These are phyloP conservation scores for Ophiocordyceps unilateralis DNA, from an alignment of 2,329 filamentous ascomycete genomes.

Conservation along the genomic window DNA sequence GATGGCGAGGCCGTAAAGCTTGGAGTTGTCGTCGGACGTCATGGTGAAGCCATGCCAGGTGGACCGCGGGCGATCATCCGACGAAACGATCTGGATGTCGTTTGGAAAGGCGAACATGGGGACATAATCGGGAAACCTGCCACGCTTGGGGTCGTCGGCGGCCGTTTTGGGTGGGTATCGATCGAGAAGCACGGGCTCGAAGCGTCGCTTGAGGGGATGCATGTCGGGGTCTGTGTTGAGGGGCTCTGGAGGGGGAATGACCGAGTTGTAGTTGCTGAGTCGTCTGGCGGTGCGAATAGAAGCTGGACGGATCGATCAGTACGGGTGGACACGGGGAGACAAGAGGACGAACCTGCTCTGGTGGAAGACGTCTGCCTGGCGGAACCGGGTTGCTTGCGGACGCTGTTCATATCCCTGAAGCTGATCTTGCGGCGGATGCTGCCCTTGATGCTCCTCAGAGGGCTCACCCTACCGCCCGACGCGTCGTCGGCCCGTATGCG, in stretches of 20 bases:
- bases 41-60: constrained; percentile 99
- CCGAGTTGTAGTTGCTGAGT: constrained; percentile 94
- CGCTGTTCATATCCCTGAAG: constrained; percentile 85
- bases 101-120: constrained; percentile 99
- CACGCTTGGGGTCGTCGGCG: constrained; percentile 65
- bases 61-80: constrained; percentile 82
- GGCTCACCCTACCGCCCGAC: constrained; percentile 33
- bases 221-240: constrained; percentile 79
- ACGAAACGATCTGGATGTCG: constrained; percentile 91
- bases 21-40: constrained; percentile 84
- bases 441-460: constrained; percentile 49
- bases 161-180: constrained; percentile 77
- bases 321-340: neutral
- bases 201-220: constrained; percentile 85
- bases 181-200: constrained; percentile 91
- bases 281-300: constrained; percentile 66
- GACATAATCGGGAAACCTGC: constrained; percentile 88
- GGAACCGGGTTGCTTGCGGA: constrained; percentile 68
- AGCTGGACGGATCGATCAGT: constrained; percentile 24
- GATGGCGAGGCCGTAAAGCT: constrained; percentile 79
- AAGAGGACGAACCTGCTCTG: constrained; percentile 23
- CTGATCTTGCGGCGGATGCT: constrained; percentile 88
- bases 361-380: constrained; percentile 47
- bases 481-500: constrained; percentile 63
- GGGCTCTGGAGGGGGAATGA: constrained; percentile 85